Conservation (phyloP, 2,329 filamentous ascomycete species). For the Penicillium frequentans region DNA sequence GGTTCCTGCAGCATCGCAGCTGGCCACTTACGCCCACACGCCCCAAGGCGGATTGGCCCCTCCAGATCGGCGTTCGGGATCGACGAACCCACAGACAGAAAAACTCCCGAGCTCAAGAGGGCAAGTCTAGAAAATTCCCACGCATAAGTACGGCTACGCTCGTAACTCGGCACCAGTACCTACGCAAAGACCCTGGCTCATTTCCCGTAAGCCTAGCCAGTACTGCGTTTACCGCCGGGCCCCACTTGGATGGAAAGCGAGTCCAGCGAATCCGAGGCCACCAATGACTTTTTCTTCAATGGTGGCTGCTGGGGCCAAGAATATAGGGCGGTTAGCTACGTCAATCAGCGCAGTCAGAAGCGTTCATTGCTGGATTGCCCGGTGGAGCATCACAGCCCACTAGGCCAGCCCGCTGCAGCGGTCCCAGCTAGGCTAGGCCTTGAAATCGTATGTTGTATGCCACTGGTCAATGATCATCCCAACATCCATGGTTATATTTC, state of each 20-base stretch:
- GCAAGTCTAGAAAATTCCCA: neutral
- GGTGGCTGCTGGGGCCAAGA: conserved; percentile 12
- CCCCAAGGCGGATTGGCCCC: conserved; percentile 5
- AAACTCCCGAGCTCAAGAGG: neutral
- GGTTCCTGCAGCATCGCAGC: conserved; percentile 32
- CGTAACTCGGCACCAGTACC: neutral
- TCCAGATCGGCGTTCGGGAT: conserved; percentile 22
- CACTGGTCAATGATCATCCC: conserved; percentile 4
- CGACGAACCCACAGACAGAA: conserved; percentile 10
- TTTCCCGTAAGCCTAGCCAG: conserved; percentile 1
- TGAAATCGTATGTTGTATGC: neutral
- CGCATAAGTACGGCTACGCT: neutral
- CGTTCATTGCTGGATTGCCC: conserved; percentile 11
- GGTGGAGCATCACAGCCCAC: conserved; percentile 19
- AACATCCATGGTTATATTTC: neutral
- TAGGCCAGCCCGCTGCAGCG: conserved; percentile 9
- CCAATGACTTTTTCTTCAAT: conserved; percentile 6
- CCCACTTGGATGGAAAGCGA: conserved; percentile 11
- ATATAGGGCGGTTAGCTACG: conserved; percentile 7
- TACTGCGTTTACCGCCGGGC: conserved; percentile 14
- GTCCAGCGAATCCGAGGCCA: conserved; percentile 14
- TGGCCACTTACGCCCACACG: conserved; percentile 12
- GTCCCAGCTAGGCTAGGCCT: conserved; percentile 4
- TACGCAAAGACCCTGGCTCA: conserved; percentile 3
- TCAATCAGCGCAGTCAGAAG: conserved; percentile 6